Evolutionary conservation across 2,329 filamentous ascomycete genomes (phyloP), one percentile per base, ranked within the genome.

Genomic region (Zasmidium cellare): DNA sequence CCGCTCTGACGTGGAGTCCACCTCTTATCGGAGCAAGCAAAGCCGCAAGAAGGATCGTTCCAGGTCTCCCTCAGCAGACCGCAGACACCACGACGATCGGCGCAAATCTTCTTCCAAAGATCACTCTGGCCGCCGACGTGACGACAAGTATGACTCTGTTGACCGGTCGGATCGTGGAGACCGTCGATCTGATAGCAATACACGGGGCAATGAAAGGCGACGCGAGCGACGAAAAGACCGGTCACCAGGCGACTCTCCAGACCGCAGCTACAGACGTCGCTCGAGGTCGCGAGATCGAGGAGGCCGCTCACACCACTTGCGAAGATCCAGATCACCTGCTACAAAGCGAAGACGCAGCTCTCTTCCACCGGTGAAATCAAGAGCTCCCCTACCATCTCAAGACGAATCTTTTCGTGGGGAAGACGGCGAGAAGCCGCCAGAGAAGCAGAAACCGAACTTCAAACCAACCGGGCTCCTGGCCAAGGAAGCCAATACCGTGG

Each of bases 361-460:
- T 18, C 65, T 67, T 6, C 66, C 80, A 62, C 67, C 74, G 38
- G 69, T 74, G 24, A 71, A 75, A 63, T 69, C 75, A 45, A 71
- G 76, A 58, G 74, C 74, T 53, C 73, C 79, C 49, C 73, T 79
- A 35, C 78, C 76, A 55, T 76, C 75, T 44, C 80, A 81, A 70
- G 75, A 74, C 50, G 73, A 79, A 9, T 76, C 77, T 23, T 81
- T 78, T 70, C 67, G 59, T 6, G 67, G 66, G 24, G 64, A 64
- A 11, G 55, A 60, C 71, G 51, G 64, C 69, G 53, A 67, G 72
- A 65, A 66, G 71, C 64, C 66, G 20, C 63, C 62, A 2, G 86
- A 88, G 58, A 92, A 94, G 70, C 88, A 97, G 72, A 92, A 92
- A 74, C 90, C 92, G 44, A 99, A 97, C 75, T 96, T 89, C 74